These are phyloP conservation scores for Fagus crenata DNA, from an alignment of 306 rosid genomes.

Conservation along the genomic window DNA sequence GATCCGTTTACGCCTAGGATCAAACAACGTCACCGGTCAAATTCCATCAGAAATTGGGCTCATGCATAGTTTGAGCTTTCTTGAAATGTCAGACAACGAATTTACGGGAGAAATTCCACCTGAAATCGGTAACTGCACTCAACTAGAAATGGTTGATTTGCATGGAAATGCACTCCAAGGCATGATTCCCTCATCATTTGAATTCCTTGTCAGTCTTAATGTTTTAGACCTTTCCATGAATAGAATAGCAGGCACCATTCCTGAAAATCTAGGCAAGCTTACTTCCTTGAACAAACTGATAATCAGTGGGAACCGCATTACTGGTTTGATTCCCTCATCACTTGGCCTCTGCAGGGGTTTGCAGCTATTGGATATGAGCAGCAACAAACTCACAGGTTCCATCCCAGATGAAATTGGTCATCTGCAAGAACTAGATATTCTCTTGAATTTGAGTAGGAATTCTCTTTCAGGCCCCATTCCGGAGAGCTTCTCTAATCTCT, in stretches of 20 bases:
- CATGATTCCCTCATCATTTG: constrained; percentile 64
- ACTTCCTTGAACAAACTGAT: constrained; percentile 66
- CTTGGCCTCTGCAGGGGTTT: constrained; percentile 72
- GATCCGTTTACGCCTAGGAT: constrained; percentile 77
- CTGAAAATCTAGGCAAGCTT: constrained; percentile 63
- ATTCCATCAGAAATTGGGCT: constrained; percentile 75
- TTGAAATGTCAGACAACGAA: constrained; percentile 73
- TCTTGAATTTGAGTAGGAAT: constrained; percentile 86
- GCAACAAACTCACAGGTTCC: constrained; percentile 60
- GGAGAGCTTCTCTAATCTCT: constrained; percentile 74
- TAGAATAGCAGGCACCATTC: constrained; percentile 59
- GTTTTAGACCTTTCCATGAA: constrained; percentile 83
- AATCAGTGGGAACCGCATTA: constrained; percentile 61
- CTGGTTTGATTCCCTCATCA: constrained; percentile 65
- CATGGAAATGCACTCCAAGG: constrained; percentile 75
- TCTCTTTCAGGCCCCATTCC: constrained; percentile 74
- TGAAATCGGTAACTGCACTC: constrained; percentile 74
- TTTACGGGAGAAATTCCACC: constrained; percentile 63
- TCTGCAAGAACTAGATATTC: constrained; percentile 78
- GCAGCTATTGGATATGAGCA: constrained; percentile 84
- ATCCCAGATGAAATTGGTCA: constrained; percentile 76
- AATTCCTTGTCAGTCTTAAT: constrained; percentile 58
- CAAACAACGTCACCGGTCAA: constrained; percentile 72
- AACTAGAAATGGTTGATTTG: constrained; percentile 89
- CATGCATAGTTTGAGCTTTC: constrained; percentile 63